Base-by-base conservation (phyloP, 805 yeast species). In the Yarrowia keelungensis region DNA sequence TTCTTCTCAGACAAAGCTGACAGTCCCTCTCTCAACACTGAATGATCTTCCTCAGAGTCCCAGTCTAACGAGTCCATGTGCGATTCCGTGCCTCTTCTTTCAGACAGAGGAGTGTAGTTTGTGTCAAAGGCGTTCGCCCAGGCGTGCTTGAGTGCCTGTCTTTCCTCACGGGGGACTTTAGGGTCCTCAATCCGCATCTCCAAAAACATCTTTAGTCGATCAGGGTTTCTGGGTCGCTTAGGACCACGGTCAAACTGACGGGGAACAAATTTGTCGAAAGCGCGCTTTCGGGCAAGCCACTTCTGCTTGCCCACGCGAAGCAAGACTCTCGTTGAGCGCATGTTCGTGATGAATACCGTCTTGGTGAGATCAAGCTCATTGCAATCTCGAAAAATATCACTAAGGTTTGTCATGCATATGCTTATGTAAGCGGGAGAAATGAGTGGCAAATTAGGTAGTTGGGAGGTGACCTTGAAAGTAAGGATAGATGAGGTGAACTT, bases 111-210 rank as follows among this genome's bases (percentile, higher is more conserved):
- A 38, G 39, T 39, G 22, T 62, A 49, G 7, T 14, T 15, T 5
- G 22, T 19, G 32, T 49, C 56, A 32, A 47, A 46, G n/a, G 36
- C 45, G 3, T 22, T 15, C 12, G 11, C n/a, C 67, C 67, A 62
- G 12, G 38, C 56, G 39, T 62, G 32, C 39, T 62, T 47, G 11
- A 47, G 38, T 4, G 39, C 56, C 5, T n/a, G 22, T 10, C 47
- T 22, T 14, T 62, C 19, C 11, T 38, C 32, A 26, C 32, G 15
- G 16, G 15, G 39, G 5, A 47, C 26, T 10, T 19, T 15, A 4
- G 54, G 56, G 14, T 62, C 67, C 11, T 62, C 67, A n/a, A 62
- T 62, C 47, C 46, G 38, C 46, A 47, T 39, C 16, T 62, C 67
- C 15, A 62, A 32, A 15, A 38, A 47, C 39, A 47, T 22, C n/a